Base-by-base conservation (phyloP, 2,329 filamentous ascomycete genomes). In the Cladosporium sp. region DNA sequence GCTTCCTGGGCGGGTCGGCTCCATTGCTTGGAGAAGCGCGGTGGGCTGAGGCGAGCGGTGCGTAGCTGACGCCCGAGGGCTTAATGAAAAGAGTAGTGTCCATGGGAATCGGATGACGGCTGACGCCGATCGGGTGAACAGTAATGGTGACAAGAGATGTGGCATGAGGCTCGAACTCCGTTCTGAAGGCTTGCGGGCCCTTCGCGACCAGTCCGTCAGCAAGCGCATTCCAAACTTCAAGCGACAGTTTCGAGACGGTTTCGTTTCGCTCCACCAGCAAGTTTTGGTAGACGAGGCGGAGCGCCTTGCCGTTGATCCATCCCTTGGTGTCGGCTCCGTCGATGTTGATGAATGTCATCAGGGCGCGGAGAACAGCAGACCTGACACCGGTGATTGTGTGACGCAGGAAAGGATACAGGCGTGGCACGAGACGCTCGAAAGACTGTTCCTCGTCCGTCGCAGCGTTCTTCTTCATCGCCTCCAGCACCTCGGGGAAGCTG, bases 371-470 rank as follows among this genome's bases (percentile, higher is more conserved):
- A 3, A 98, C 93, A 9, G 93, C 92, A 38, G 92, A 85, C 49
- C 93, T 87, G 45, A 98, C 93, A 52, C 88, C 95, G 1, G 90
- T 95, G 62, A 98, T 97, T 6, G 95, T 98, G 69, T 98, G 93
- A 54, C 93, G 86, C 42, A 98, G 75, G 77, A 98, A 98, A 3
- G 92, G 92, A 65, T 96, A 98, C 3, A 98, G 82, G 43, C 93
- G 84, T 19, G 95, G 93, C 4, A 98, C 92, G 32, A 98, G 78
- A 57, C 93, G 83, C 3, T 89, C 89, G 68, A 98, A 98, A 1
- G 92, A 95, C 52, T 92, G 86, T 61, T 91, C 86, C 10, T 89
- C 81, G 63, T 96, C 87, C 62, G 86, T 79, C 7, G 83, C 82
- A 7, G 92, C 92, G 52, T 95, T 95, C 31, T 77, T 75, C 71